phyloP scores from a whole-genome alignment of 2,329 filamentous ascomycete species.

The Talaromyces funiculosus region DNA sequence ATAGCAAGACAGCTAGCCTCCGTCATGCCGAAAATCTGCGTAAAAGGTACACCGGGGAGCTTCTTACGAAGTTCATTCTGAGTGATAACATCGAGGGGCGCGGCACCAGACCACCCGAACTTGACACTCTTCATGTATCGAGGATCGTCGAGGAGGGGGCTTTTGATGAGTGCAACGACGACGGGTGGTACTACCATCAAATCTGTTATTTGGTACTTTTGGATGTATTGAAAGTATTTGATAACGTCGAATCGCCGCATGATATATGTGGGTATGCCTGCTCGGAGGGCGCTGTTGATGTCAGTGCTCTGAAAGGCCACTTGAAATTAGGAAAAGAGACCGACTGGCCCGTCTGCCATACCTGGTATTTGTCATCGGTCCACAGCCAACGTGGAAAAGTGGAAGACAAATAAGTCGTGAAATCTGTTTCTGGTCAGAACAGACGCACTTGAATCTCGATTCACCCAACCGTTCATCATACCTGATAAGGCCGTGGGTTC shows the following conservation, averaged over 20 bases:
- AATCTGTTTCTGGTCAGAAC: neutral
- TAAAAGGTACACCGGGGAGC: neutral
- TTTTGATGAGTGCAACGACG: neutral
- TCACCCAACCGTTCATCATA: neutral
- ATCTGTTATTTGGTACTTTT: neutral
- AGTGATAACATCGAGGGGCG: neutral
- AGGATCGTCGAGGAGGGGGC: neutral
- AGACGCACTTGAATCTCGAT: neutral
- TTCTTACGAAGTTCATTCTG: neutral
- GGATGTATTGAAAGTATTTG: constrained; percentile 52
- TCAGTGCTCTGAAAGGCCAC: neutral
- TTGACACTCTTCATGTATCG: neutral
- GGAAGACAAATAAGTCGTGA: neutral
- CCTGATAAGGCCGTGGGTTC: neutral
- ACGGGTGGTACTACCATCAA: neutral
- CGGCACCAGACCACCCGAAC: neutral
- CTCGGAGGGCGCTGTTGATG: constrained; percentile 50
- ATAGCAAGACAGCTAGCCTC: constrained; percentile 46
- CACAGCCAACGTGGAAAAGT: neutral
- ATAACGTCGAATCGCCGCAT: constrained; percentile 63
- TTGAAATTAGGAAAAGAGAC: neutral
- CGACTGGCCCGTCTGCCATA: neutral
- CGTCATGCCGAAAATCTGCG: constrained; percentile 51
- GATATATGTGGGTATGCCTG: constrained; percentile 53
- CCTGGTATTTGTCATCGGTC: neutral